Conservation (phyloP, 441 rosid species). For the Metrosideros polymorpha region DNA sequence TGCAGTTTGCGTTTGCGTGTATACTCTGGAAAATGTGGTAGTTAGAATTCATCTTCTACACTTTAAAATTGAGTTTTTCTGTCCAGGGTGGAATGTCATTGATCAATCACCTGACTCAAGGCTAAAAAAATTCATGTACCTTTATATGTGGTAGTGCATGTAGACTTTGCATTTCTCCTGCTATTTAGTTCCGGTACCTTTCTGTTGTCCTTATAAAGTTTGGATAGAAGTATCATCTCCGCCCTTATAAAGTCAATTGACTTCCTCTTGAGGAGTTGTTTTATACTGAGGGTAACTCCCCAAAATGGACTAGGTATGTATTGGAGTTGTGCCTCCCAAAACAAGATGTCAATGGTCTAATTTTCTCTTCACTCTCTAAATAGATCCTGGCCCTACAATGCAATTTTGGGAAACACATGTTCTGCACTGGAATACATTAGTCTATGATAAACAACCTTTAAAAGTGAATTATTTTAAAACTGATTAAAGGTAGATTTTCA, state of each 20-base stretch:
- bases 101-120: background rate
- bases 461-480: background rate
- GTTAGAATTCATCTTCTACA: background rate
- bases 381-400: background rate
- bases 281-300: background rate
- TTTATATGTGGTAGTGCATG: background rate
- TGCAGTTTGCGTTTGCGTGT: background rate
- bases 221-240: background rate
- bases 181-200: background rate
- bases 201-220: background rate
- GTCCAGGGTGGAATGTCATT: background rate
- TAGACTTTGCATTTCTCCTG: background rate
- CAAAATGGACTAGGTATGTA: background rate
- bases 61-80: background rate
- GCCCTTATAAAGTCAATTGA: background rate
- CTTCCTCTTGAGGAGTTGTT: background rate
- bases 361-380: background rate
- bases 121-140: background rate
- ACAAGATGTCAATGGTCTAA: background rate
- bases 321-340: background rate
- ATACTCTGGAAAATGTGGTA: background rate
- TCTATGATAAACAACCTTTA: background rate
- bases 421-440: background rate
- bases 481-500: background rate
- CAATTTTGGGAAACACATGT: background rate